Percentiles rank a stretch among this genome's conserved stretches.
These are phyloP conservation scores for Niveomyces coronatus DNA, from an alignment of 2,329 filamentous ascomycete genomes.

Conservation along the genomic window DNA sequence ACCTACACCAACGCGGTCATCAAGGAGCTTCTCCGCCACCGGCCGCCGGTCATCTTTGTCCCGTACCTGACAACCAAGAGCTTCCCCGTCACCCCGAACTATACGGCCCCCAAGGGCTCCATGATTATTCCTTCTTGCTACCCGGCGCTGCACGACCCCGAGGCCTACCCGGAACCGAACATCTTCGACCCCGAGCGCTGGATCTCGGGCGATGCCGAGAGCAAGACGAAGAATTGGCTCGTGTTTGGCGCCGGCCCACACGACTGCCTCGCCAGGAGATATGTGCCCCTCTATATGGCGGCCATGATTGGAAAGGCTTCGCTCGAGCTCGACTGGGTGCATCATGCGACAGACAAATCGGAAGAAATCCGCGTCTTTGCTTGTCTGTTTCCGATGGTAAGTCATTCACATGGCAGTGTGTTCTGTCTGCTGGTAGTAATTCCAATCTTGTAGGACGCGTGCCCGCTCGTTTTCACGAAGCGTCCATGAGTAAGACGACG, in stretches of 20 bases:
- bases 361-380: conserved; percentile 43
- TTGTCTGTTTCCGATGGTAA: conserved; percentile 37
- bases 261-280: conserved; percentile 37
- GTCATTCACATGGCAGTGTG: conserved; percentile 8
- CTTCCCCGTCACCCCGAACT: conserved; percentile 36
- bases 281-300: conserved; percentile 40
- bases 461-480: conserved; percentile 25
- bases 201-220: conserved; percentile 39
- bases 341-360: conserved; percentile 35
- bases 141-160: conserved; percentile 38
- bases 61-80: conserved; percentile 37
- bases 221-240: conserved; percentile 42
- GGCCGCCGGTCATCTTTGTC: conserved; percentile 44
- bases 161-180: conserved; percentile 35
- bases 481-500: conserved; percentile 14
- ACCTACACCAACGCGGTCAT: conserved; percentile 42
- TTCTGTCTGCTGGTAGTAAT: background rate
- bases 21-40: conserved; percentile 41
- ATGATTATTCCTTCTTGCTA: conserved; percentile 42
- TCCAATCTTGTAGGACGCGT: conserved; percentile 22
- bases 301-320: conserved; percentile 43
- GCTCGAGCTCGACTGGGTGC: conserved; percentile 38
- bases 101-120: conserved; percentile 38
- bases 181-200: conserved; percentile 40
- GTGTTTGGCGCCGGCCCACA: conserved; percentile 42